These are phyloP conservation scores for Lathyrus oleraceus DNA, from an alignment of 306 rosid species.

Conservation along the genomic window DNA sequence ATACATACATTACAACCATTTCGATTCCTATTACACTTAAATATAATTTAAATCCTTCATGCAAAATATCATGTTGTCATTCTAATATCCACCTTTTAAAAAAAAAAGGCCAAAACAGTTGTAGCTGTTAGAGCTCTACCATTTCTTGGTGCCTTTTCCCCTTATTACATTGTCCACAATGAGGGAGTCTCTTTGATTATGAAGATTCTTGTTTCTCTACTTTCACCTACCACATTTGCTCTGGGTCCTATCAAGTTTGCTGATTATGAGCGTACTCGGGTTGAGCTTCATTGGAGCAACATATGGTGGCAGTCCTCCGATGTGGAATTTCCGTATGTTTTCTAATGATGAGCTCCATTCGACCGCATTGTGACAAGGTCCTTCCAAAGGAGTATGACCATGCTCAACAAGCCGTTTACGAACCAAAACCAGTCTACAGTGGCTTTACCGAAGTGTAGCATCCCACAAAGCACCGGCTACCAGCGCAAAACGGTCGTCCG, in stretches of 20 bases:
- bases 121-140: constrained; percentile 94
- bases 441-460: no score
- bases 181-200: constrained; percentile 68
- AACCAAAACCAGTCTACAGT: no score
- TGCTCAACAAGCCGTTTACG: no score
- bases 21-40: no score
- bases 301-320: constrained; percentile 93
- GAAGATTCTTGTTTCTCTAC: constrained; percentile 82
- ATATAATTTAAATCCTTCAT: no score
- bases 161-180: constrained; percentile 82
- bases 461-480: no score
- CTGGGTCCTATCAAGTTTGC: constrained; percentile 90
- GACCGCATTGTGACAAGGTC: no score
- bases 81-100: constrained; percentile 83
- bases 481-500: no score
- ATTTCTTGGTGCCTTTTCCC: constrained; percentile 85
- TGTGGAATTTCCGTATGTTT: constrained; percentile 80
- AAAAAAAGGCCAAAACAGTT: constrained; percentile 91
- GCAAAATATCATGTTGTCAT: constrained; percentile 90
- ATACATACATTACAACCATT: no score
- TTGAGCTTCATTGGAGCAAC: constrained; percentile 98
- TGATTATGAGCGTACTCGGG: constrained; percentile 98
- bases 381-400: no score
- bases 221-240: constrained; percentile 95
- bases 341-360: constrained; percentile 90